Percentiles rank a stretch among this genome's conserved stretches.
Conservation (phyloP, 2,329 filamentous ascomycete species). For the Cytospora mali region DNA sequence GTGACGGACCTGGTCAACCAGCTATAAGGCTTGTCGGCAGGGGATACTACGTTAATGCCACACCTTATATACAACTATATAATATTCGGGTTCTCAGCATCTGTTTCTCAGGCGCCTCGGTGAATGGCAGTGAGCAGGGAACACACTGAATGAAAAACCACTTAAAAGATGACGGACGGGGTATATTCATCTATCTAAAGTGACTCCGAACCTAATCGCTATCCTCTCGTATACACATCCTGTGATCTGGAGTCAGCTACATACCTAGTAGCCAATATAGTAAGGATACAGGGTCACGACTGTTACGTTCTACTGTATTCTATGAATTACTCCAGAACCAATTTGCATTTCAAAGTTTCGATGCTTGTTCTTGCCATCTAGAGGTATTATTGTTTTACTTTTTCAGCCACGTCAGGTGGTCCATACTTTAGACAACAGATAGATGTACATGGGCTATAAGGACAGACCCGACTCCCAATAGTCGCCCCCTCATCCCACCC, state of each 20-base stretch:
- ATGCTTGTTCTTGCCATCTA: conserved; percentile 6
- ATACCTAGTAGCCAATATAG: no score
- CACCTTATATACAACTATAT: not conserved
- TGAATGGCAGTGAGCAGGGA: no score
- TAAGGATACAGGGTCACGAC: not conserved
- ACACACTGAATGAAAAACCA: no score
- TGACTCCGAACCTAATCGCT: no score
- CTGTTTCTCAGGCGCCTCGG: not conserved
- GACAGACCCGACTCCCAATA: not conserved
- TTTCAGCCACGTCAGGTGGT: conserved; percentile 4
- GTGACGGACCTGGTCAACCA: conserved; percentile 51
- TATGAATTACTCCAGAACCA: not conserved
- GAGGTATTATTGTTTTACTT: conserved; percentile 24
- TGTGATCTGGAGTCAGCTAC: no score
- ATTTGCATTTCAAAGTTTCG: not conserved
- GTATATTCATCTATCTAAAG: no score
- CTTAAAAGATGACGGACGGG: no score
- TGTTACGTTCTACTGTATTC: not conserved
- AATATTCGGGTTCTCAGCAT: not conserved
- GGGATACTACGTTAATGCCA: not conserved
- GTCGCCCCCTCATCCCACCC: not conserved
- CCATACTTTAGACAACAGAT: conserved; percentile 12
- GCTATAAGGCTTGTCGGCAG: conserved; percentile 44
- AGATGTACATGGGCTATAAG: conserved; percentile 1
- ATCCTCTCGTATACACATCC: no score